Base-by-base conservation (phyloP, 2,329 filamentous ascomycete species). In the Paraphaeosphaeria minitans region DNA sequence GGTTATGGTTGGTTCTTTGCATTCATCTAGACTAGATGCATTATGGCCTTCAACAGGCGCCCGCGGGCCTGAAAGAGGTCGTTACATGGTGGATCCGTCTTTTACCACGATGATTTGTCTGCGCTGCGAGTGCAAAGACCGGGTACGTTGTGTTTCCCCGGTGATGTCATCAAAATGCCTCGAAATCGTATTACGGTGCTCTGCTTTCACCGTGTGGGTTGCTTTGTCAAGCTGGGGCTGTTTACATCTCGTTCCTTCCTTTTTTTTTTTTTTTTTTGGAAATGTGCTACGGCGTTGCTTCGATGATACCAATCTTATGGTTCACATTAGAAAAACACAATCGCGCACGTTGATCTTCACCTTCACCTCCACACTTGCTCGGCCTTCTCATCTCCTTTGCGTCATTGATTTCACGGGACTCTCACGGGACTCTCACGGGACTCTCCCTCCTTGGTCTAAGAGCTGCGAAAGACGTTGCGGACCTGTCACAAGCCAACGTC, bases 21-120 rank as follows among this genome's bases (percentile, higher is more conserved):
- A 31, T 31, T 33, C 35, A 41, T 48, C 61, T 63, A 66, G 58
- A 66, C 37, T 62, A 64, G 61, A 68, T 61, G 65, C 62, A 64
- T 39, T n/a, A 39, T 68, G 58, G 67, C 67, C 66, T 70, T 73
- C 70, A 73, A 72, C 70, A 73, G 70, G 69, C 65, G 60, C 62
- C 56, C 54, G 53, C 54, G 50, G 51, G 49, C 16, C 52, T 46
- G 46, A 35, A 53, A 42, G n/a, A 24, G n/a, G 22, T 48, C 39
- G 6, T 24, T 55, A 35, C 42, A 48, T 29, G 31, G 33, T 47
- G 52, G 50, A 24, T 16, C 9, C 37, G 14, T 16, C 12, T 45
- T 24, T 45, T 43, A 35, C 12, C 13, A 33, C 12, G 16, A 9
- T 43, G 8, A 7, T 24, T 49, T 27, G 3, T 29, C 24, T 3